Evolutionary conservation across 2,329 filamentous ascomycete genomes (phyloP).

Genomic region (Xylaria sp.): DNA sequence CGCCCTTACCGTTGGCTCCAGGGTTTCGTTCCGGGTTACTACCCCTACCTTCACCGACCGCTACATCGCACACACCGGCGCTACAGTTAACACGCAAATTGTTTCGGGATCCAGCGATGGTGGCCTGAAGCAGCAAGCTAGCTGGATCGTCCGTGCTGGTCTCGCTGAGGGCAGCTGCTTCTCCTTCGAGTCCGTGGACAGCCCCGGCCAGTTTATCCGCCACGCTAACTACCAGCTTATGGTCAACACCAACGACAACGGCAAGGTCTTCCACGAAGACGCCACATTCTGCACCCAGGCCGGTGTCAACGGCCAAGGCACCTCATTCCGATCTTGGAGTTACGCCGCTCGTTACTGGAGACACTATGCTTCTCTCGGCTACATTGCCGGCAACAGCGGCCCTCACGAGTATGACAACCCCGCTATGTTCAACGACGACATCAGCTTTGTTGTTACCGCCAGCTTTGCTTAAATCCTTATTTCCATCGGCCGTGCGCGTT

Average conservation of each 20-base stretch:
- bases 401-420: conserved; percentile 60
- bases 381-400: conserved; percentile 44
- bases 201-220: conserved; percentile 66
- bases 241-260: conserved; percentile 62
- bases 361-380: conserved; percentile 61
- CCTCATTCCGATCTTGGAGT: conserved; percentile 65
- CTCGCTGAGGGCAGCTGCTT: conserved; percentile 66
- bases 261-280: conserved; percentile 67
- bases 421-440: conserved; percentile 62
- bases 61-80: conserved; percentile 64
- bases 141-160: conserved; percentile 63
- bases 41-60: conserved; percentile 63
- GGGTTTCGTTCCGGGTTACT: conserved; percentile 64
- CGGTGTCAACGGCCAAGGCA: conserved; percentile 61
- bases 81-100: conserved; percentile 63
- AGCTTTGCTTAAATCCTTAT: conserved; percentile 51
- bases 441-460: conserved; percentile 58
- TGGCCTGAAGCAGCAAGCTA: conserved; percentile 61
- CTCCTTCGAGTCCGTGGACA: conserved; percentile 70
- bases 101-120: conserved; percentile 61
- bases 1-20: conserved; percentile 58
- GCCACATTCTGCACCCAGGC: conserved; percentile 70
- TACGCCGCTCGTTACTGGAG: conserved; percentile 69
- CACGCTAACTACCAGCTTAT: conserved; percentile 64
- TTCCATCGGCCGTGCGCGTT: not conserved